Conservation (phyloP, 1,284 basidiomycete species). For the Ceratobasidium sp. region DNA sequence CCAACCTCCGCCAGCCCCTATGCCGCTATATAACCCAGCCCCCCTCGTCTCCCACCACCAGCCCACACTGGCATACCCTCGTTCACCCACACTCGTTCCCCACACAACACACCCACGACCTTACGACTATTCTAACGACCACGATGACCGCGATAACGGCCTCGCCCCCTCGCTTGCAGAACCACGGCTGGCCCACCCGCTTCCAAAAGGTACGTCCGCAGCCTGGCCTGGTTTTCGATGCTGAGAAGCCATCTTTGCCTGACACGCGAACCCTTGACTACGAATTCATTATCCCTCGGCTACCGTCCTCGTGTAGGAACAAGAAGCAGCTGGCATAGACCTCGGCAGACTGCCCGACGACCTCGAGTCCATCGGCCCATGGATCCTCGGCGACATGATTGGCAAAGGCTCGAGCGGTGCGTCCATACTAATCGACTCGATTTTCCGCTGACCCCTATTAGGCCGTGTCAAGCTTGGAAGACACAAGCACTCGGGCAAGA, state of each 20-base stretch:
- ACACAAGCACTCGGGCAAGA: slow-evolving; percentile 88
- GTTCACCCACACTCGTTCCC: slow-evolving; percentile 11
- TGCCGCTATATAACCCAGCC: neutral
- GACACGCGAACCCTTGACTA: slow-evolving; percentile 4
- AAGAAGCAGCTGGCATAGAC: slow-evolving; percentile 7
- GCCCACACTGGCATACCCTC: no score
- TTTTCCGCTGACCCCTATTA: slow-evolving; percentile 48
- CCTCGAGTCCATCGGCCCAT: slow-evolving; percentile 78
- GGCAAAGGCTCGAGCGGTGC: slow-evolving; percentile 91
- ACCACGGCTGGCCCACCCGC: slow-evolving; percentile 22
- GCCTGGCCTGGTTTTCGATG: neutral
- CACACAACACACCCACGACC: neutral
- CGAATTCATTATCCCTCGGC: neutral
- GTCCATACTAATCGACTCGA: slow-evolving; percentile 47
- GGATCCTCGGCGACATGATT: slow-evolving; percentile 93
- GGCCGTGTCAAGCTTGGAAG: slow-evolving; percentile 93
- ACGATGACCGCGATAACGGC: neutral
- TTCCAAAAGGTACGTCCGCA: slow-evolving; percentile 30
- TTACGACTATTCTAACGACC: neutral
- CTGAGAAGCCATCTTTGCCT: no score
- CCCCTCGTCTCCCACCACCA: neutral
- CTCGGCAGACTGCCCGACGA: slow-evolving; percentile 77
- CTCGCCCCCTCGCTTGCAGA: slow-evolving; percentile 28
- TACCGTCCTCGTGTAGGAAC: slow-evolving; percentile 3
- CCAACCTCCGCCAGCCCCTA: neutral